Evolutionary conservation across 148 eudicot genomes (phyloP), one percentile per base, ranked within the genome.

Genomic region (Mesembryanthemum crystallinum): DNA sequence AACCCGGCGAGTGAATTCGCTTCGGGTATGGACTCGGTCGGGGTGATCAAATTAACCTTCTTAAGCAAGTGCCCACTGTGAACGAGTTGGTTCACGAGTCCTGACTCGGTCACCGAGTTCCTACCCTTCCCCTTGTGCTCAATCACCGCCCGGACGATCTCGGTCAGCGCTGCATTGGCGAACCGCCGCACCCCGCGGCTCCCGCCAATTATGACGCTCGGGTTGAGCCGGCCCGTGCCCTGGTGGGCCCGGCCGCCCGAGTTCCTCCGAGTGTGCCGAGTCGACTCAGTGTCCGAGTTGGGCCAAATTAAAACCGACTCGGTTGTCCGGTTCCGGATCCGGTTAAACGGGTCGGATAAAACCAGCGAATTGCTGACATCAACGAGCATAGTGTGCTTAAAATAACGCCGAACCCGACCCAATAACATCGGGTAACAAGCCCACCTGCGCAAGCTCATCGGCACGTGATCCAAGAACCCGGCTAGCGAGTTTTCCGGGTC

Each of bases 361-460:
- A 89, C 10, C 35, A 91, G 42, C 35, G 73, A 45, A 11, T 15
- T 59, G 15, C 81, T 82, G 2, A 82, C 87, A 54, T 91, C 92
- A 47, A 91, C 82, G 5, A 93, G 54, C 78, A 82, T 66, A 10
- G 86, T 59, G 68, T 91, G 96, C 87, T 89, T 93, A 72, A 85
- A 93, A 47, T 85, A 84, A 33, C 88, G 81, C 27, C 88, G 80
- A 15, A 93, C 83, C 12, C 98, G 93, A 8, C 98, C 98, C 39
- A 93, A 78, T 0, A 93, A 64, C 93, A 93, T 89, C 9, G 96
- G 90, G 75, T 91, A 93, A 57, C 89, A 85, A 32, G 96, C 97
- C 97, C 97, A 92, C 33, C 95, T 74, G 28, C 97, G 73, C 8
- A 90, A 47, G 33, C 79, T 81, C 87, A 93, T 84, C 2, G 89